Base-by-base conservation (phyloP, 371 early-diverging fungal species). In the Basidiobolus heterosporus region DNA sequence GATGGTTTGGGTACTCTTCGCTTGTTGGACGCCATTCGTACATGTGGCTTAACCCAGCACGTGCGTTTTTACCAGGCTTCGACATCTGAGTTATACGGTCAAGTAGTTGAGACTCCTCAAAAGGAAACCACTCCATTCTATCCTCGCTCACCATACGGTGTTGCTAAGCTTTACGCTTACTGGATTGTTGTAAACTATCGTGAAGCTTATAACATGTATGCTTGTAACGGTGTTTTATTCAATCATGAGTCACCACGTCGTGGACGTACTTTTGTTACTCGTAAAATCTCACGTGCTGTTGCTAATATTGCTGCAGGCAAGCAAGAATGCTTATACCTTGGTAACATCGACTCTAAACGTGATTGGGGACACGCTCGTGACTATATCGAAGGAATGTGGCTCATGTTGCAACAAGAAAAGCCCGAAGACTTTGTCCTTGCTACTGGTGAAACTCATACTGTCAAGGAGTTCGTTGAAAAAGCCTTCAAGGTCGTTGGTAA, bases 291-390 rank as follows among this genome's bases (percentile, higher is more conserved):
- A 18, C 70, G 82, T 44, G 84, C 83, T 40, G 85, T 88, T 6
- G 85, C 88, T 21, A 68, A 74, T 58, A 85, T 87, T 48, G 69
- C 72, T 47, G 58, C 78, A 41, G 78, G 78, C 23, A 67, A 71
- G 52, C 74, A 80, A 53, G 69, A 77, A 20, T 80, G 81, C 60
- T 47, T 87, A 17, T 78, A 78, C 57, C 60, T 88, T 4, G 88
- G 88, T 52, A 88, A 88, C 60, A 65, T 88, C 38, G 84, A 88
- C 59, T 75, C 88, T 42, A 76, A 75, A 65, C 75, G 88, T 62
- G 85, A 85, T 65, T 88, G 88, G 88, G 88, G 88, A 44, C 85
- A 88, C 57, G 88, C 85, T 18, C 69, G 75, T 43, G 88, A 88
- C 56, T 88, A 88, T 57, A 66, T 85, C 51, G 82, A 66, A 54